Evolutionary conservation across 2,329 filamentous ascomycete genomes (phyloP).

Genomic region (Dryadomyces quercus-mongolicae): DNA sequence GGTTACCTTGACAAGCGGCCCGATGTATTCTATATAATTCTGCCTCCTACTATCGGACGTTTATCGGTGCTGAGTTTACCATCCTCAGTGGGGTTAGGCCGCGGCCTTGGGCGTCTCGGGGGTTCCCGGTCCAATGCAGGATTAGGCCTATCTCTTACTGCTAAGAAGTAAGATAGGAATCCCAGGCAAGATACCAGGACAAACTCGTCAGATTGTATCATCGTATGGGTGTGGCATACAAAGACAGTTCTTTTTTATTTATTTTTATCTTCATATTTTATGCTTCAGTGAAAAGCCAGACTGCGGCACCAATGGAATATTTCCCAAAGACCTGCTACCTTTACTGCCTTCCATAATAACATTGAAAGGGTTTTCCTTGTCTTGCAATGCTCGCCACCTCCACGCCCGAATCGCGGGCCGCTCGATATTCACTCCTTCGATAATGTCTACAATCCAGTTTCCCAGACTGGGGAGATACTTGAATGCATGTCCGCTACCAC

Average conservation of each 20-base stretch:
- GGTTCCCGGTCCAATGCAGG: too few species aligned
- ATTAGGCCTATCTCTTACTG: too few species aligned
- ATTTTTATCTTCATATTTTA: background rate
- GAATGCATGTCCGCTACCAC: constrained; percentile 17
- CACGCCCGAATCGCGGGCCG: constrained; percentile 12
- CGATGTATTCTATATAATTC: too few species aligned
- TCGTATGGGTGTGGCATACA: too few species aligned
- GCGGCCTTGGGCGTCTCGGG: too few species aligned
- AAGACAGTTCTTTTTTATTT: background rate
- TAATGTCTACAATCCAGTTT: constrained; percentile 28
- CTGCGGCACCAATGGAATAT: constrained; percentile 7
- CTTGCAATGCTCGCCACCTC: constrained; percentile 9
- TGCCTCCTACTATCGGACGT: too few species aligned
- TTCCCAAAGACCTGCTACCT: constrained; percentile 10
- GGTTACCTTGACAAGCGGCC: too few species aligned
- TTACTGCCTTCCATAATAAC: constrained; percentile 13
- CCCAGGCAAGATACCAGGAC: too few species aligned
- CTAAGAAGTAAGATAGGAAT: too few species aligned
- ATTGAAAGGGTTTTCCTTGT: constrained; percentile 4
- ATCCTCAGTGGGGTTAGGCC: too few species aligned
- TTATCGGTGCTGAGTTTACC: too few species aligned
- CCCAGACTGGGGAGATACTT: constrained; percentile 20
- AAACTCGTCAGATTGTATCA: too few species aligned
- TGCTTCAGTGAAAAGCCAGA: background rate
- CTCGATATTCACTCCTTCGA: constrained; percentile 25